These are phyloP conservation scores for Candida boleticola DNA, from an alignment of 805 yeast genomes.

Conservation along the genomic window DNA sequence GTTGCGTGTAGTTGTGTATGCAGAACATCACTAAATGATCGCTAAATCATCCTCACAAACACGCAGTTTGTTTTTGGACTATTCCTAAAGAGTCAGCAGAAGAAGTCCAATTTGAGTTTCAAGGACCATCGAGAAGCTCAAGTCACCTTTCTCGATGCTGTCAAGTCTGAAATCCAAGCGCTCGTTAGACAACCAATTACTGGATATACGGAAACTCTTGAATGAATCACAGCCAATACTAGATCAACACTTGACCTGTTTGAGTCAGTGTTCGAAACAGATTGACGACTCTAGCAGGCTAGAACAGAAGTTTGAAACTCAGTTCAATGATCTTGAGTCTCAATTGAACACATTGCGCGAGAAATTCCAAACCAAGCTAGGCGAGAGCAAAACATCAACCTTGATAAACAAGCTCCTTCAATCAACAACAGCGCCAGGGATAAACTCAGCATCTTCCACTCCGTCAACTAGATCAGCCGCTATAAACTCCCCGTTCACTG, in stretches of 20 bases:
- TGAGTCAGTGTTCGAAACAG: neutral
- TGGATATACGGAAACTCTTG: neutral
- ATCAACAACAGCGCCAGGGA: neutral
- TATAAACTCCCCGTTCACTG: neutral
- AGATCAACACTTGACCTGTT: constrained; percentile 1
- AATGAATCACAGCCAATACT: neutral
- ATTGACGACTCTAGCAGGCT: constrained; percentile 1
- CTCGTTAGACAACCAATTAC: neutral
- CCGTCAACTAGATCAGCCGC: neutral
- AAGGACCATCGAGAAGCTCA: too few relatives aligned
- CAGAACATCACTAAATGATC: too few relatives aligned
- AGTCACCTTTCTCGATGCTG: too few relatives aligned
- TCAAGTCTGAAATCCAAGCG: too few relatives aligned
- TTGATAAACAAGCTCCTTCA: neutral
- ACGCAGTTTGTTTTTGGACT: too few relatives aligned
- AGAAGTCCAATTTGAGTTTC: too few relatives aligned
- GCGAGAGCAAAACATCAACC: neutral
- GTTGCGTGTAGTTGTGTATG: too few relatives aligned
- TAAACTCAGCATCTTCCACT: neutral
- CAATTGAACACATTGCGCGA: neutral
- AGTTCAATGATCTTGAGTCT: neutral
- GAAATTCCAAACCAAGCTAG: neutral
- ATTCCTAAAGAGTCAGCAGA: too few relatives aligned
- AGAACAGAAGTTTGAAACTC: neutral
- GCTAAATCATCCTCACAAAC: too few relatives aligned